Evolutionary conservation across 805 yeast genomes (phyloP).

Genomic region (Candida peoriensis): DNA sequence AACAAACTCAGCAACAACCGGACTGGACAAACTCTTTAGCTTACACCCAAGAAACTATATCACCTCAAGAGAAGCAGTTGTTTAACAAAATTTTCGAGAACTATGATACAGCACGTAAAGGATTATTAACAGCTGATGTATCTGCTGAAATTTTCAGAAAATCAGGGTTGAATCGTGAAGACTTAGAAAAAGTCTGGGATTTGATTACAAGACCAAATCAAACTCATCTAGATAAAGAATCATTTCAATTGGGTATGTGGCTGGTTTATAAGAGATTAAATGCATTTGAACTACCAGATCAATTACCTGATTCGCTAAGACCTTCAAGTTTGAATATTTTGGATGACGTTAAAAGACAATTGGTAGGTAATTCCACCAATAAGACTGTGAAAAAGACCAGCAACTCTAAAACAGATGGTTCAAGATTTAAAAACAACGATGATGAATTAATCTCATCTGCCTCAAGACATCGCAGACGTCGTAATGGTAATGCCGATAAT

Average conservation of each 20-base stretch:
- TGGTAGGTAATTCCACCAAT: constrained; percentile 16
- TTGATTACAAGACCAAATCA: constrained; percentile 78
- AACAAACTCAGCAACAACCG: constrained; percentile 2
- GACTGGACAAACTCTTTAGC: constrained; percentile 20
- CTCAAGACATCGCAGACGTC: constrained; percentile 26
- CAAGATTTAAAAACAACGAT: constrained; percentile 77
- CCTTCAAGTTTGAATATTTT: constrained; percentile 83
- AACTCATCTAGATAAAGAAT: constrained; percentile 85
- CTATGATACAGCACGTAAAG: constrained; percentile 72
- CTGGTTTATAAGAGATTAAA: constrained; percentile 84
- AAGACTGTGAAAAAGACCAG: constrained; percentile 24
- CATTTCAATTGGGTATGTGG: constrained; percentile 97
- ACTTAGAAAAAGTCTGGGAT: constrained; percentile 88
- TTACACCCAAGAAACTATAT: constrained; percentile 45
- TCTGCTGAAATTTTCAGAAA: constrained; percentile 87
- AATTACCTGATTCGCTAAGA: constrained; percentile 82
- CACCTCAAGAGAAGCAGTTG: constrained; percentile 77
- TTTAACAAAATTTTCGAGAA: constrained; percentile 87
- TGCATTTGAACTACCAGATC: constrained; percentile 75
- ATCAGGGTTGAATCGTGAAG: constrained; percentile 84
- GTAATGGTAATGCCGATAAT: constrained; percentile 1
- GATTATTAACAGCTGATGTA: constrained; percentile 73
- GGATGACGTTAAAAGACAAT: constrained; percentile 61
- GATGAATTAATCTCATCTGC: constrained; percentile 35
- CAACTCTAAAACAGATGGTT: constrained; percentile 23